Percentiles rank a stretch among this genome's conserved stretches.
phyloP scores from a whole-genome alignment of 2,329 filamentous ascomycete species.

The Clarireedia sp. region DNA sequence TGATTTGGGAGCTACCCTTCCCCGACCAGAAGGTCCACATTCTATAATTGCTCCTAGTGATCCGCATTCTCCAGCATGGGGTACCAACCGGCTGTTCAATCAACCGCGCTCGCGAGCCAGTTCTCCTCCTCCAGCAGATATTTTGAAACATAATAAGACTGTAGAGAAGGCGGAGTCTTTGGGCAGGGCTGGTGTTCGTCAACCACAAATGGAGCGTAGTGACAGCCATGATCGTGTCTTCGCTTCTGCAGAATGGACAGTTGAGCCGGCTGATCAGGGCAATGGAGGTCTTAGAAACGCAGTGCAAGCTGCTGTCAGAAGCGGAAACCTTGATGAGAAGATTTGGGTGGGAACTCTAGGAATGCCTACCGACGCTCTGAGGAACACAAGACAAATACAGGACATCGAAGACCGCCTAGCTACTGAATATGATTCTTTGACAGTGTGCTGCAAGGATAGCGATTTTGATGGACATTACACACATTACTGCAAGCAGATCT shows the following conservation, averaged over 20 bases:
- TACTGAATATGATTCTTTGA: conserved; percentile 72
- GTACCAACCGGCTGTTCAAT: conserved; percentile 32
- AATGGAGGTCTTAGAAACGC: conserved; percentile 91
- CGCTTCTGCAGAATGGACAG: conserved; percentile 70
- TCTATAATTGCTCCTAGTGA: conserved; percentile 60
- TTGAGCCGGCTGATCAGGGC: conserved; percentile 80
- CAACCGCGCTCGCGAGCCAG: conserved; percentile 72
- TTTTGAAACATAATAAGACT: conserved; percentile 59
- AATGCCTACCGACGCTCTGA: conserved; percentile 84
- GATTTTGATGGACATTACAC: conserved; percentile 93
- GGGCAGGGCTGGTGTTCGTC: conserved; percentile 48
- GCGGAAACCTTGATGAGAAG: conserved; percentile 62
- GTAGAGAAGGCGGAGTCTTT: conserved; percentile 50
- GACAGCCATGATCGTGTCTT: conserved; percentile 63
- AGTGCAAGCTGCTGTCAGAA: conserved; percentile 66
- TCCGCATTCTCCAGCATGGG: conserved; percentile 70
- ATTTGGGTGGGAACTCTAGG: conserved; percentile 90
- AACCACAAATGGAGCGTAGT: conserved; percentile 47
- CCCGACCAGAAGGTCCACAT: conserved; percentile 38
- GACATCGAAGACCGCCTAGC: conserved; percentile 78
- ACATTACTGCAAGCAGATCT: conserved; percentile 94
- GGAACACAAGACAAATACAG: conserved; percentile 64
- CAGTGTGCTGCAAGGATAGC: conserved; percentile 80
- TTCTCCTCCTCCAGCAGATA: conserved; percentile 65
- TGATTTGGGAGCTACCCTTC: conserved; percentile 46